Conservation (phyloP, 768 basidiomycete genomes). For the Xerocomellus chrysenteron region DNA sequence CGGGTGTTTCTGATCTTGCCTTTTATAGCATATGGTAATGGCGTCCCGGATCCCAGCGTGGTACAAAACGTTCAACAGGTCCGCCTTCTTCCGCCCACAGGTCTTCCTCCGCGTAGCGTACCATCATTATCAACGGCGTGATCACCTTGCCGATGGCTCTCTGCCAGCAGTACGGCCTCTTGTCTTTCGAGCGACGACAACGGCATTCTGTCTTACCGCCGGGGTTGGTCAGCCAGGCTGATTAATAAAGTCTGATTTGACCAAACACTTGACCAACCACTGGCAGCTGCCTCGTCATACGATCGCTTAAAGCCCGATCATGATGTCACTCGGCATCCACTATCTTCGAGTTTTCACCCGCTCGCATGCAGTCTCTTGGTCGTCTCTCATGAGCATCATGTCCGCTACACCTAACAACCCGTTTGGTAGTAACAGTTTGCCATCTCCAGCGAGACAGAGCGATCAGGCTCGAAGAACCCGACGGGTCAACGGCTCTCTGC, state of each 20-base stretch:
- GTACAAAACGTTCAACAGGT: too few species aligned
- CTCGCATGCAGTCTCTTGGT: too few species aligned
- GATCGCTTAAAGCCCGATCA: slow-evolving; percentile 44
- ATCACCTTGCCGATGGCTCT: slow-evolving; percentile 64
- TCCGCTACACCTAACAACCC: too few species aligned
- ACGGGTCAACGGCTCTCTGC: too few species aligned
- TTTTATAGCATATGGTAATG: too few species aligned
- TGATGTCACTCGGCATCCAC: slow-evolving; percentile 30
- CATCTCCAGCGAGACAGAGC: too few species aligned
- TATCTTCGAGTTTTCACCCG: too few species aligned
- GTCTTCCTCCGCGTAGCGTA: not conserved
- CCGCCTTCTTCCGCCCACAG: slow-evolving; percentile 6
- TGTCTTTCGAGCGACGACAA: slow-evolving; percentile 53
- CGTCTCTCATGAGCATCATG: too few species aligned
- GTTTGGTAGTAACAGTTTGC: too few species aligned
- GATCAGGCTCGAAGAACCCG: too few species aligned
- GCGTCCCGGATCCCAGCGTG: too few species aligned
- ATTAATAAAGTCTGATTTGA: slow-evolving; percentile 7
- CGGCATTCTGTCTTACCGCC: slow-evolving; percentile 59
- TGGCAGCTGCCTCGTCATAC: slow-evolving; percentile 26
- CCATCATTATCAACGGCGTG: slow-evolving; percentile 66
- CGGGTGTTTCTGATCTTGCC: not conserved
- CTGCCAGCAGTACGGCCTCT: slow-evolving; percentile 48
- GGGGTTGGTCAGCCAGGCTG: slow-evolving; percentile 40
- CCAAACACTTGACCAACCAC: too few species aligned